Evolutionary conservation across 768 basidiomycete species (phyloP).

Genomic region (Macrocybe gigantea): DNA sequence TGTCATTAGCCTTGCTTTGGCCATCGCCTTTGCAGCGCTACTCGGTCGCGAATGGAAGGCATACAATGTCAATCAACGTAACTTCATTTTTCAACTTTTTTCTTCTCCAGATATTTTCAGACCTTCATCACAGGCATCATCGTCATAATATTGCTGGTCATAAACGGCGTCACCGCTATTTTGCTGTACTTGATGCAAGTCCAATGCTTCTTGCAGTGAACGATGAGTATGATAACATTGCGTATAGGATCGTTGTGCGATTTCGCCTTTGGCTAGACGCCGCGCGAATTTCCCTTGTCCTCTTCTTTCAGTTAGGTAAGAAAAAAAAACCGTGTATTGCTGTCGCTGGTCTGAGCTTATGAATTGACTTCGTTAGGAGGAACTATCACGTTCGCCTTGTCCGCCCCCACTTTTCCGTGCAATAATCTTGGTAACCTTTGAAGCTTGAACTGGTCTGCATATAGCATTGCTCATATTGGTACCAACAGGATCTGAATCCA

Average conservation of each 20-base stretch:
- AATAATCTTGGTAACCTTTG: conserved; percentile 22
- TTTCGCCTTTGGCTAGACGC: conserved; percentile 34
- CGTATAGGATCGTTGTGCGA: conserved; percentile 29
- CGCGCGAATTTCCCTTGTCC: conserved; percentile 21
- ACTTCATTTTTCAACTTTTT: not conserved
- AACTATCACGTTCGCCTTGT: conserved; percentile 23
- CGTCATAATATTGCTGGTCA: conserved; percentile 21
- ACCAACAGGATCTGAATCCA: conserved; percentile 9
- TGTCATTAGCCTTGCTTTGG: conserved; percentile 24
- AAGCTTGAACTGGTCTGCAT: not conserved
- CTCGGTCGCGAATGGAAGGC: conserved; percentile 27
- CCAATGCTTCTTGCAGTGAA: not conserved
- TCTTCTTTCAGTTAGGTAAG: conserved; percentile 27
- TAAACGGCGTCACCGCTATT: conserved; percentile 26
- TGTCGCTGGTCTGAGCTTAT: too few species aligned
- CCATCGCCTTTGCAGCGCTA: conserved; percentile 26
- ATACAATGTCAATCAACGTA: conserved; percentile 27
- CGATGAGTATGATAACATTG: not conserved
- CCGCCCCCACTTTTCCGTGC: conserved; percentile 27
- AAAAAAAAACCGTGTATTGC: not conserved
- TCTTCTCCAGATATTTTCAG: not conserved
- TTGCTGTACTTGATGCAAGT: conserved; percentile 31
- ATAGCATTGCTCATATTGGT: conserved; percentile 10
- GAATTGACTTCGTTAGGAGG: conserved; percentile 14
- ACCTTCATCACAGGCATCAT: conserved; percentile 21